A percentile compares a stretch with the other conserved stretches of the same genome.
Evolutionary conservation across 169 alveolate species (phyloP).

Genomic region (Plasmodium adleri): DNA sequence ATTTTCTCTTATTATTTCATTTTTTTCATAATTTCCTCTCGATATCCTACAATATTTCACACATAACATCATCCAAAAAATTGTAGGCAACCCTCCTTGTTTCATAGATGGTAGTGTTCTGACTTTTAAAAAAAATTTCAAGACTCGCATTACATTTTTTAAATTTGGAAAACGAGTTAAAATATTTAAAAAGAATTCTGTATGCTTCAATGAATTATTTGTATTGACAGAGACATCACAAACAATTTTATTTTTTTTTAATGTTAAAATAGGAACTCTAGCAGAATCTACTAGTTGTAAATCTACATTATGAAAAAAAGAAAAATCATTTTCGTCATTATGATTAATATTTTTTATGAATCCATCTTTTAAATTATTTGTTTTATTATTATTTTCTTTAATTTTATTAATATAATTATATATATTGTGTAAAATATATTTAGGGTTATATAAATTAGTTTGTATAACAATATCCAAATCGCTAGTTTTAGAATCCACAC

Average conservation of each 20-base stretch:
- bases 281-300: conserved; percentile 91
- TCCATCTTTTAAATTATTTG: not conserved
- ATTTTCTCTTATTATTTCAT: not conserved
- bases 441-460: conserved; percentile 74
- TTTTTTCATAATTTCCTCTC: not conserved
- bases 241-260: conserved; percentile 84
- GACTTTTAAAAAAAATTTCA: conserved; percentile 88
- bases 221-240: conserved; percentile 93
- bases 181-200: conserved; percentile 86
- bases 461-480: conserved; percentile 86
- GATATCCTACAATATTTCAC: conserved; percentile 54
- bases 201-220: conserved; percentile 89
- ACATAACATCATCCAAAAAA: conserved; percentile 90
- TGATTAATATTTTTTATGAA: not conserved
- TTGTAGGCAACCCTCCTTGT: conserved; percentile 94
- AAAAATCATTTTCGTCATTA: not conserved
- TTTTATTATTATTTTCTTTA: conserved; percentile 28
- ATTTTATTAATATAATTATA: conserved; percentile 77
- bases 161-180: conserved; percentile 87
- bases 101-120: conserved; percentile 91
- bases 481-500: conserved; percentile 84
- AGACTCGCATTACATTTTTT: conserved; percentile 88
- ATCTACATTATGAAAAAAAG: conserved; percentile 67
- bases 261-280: conserved; percentile 90
- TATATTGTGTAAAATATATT: conserved; percentile 79